phyloP scores from a whole-genome alignment of 441 rosid genomes.

The Jatropha multifida region DNA sequence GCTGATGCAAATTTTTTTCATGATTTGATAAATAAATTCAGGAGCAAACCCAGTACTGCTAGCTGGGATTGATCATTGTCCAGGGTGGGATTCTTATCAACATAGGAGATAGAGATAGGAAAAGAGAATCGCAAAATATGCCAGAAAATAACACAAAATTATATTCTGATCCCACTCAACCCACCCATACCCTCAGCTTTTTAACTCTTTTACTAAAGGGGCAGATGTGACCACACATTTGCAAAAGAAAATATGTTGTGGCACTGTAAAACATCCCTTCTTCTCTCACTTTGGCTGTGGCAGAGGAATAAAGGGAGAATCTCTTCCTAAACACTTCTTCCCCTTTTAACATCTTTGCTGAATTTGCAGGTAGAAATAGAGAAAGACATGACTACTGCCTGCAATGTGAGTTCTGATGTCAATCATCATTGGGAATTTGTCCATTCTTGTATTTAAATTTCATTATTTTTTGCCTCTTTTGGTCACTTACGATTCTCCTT shows the following conservation, averaged over 20 bases:
- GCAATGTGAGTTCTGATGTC: slow-evolving; percentile 32
- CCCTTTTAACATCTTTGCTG: slow-evolving; percentile 27
- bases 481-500: slow-evolving; percentile 25
- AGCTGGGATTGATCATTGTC: slow-evolving; percentile 24
- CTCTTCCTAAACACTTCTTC: slow-evolving; percentile 39
- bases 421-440: slow-evolving; percentile 32
- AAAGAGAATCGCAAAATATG: slow-evolving; percentile 33
- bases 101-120: slow-evolving; percentile 40
- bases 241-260: slow-evolving; percentile 9
- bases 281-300: slow-evolving; percentile 32
- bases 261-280: slow-evolving; percentile 19
- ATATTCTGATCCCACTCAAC: slow-evolving; percentile 54
- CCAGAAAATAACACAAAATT: slow-evolving; percentile 25
- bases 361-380: slow-evolving; percentile 16
- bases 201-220: slow-evolving; percentile 28
- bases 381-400: slow-evolving; percentile 29
- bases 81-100: slow-evolving; percentile 47
- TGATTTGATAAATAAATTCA: slow-evolving; percentile 14
- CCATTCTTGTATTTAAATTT: neutral
- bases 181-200: slow-evolving; percentile 22
- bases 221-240: slow-evolving; percentile 42
- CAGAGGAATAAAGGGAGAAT: slow-evolving; percentile 55
- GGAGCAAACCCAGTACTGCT: neutral
- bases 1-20: slow-evolving; percentile 20
- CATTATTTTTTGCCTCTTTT: slow-evolving; percentile 19